These are phyloP conservation scores for Ophiostoma quercus DNA, from an alignment of 2,329 filamentous ascomycete species.

Conservation along the genomic window DNA sequence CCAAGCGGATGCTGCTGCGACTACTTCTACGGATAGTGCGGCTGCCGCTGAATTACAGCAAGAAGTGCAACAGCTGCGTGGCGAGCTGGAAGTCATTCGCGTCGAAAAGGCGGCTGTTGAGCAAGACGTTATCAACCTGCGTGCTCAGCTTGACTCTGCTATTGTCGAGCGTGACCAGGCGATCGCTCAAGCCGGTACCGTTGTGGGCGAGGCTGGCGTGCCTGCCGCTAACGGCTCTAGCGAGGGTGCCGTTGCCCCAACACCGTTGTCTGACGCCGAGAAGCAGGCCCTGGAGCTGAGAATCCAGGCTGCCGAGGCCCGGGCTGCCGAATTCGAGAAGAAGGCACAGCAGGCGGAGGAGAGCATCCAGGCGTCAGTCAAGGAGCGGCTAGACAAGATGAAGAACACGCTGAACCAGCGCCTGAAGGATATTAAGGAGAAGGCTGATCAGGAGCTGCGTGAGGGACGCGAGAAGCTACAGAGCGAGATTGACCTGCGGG, in stretches of 20 bases:
- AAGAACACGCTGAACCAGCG: conserved; percentile 63
- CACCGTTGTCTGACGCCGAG: conserved; percentile 50
- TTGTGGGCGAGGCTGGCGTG: conserved; percentile 28
- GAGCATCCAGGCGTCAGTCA: conserved; percentile 54
- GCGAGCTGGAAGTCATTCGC: conserved; percentile 61
- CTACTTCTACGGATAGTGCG: conserved; percentile 34
- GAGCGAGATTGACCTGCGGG: conserved; percentile 42
- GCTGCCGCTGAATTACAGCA: conserved; percentile 40
- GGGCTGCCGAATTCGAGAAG: conserved; percentile 58
- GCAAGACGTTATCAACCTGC: conserved; percentile 52
- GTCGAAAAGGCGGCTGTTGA: conserved; percentile 66
- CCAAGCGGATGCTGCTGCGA: not conserved
- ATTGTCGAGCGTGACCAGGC: conserved; percentile 62
- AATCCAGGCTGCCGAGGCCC: conserved; percentile 55
- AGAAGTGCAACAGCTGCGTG: conserved; percentile 46
- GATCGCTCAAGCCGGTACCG: conserved; percentile 36
- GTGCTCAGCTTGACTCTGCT: conserved; percentile 55
- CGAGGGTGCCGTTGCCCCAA: conserved; percentile 23
- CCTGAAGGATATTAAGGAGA: conserved; percentile 58
- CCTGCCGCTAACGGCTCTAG: conserved; percentile 22
- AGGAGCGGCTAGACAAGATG: conserved; percentile 64
- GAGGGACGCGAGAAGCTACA: conserved; percentile 50
- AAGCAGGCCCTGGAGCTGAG: conserved; percentile 58
- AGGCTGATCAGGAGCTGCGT: conserved; percentile 47
- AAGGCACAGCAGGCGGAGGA: conserved; percentile 62